These are phyloP conservation scores for Schizophyllum commune DNA, from an alignment of 1,284 basidiomycete genomes.

Conservation along the genomic window DNA sequence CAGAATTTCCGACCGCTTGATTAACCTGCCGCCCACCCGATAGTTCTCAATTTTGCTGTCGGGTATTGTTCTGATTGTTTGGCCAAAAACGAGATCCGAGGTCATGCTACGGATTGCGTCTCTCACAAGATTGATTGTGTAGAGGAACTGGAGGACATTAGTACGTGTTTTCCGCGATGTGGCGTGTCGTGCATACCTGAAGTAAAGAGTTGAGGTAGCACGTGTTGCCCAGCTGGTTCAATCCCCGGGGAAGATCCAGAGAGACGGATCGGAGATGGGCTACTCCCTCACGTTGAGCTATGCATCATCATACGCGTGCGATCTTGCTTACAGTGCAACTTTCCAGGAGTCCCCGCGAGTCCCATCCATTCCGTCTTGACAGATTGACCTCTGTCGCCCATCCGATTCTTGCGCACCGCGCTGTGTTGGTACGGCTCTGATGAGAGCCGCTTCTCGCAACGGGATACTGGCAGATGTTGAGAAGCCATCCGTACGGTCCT, in stretches of 20 bases:
- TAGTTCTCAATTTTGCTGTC: conserved; percentile 76
- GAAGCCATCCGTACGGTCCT: too few relatives aligned
- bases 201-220: conserved; percentile 88
- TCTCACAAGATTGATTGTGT: conserved; percentile 85
- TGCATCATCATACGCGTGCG: too few relatives aligned
- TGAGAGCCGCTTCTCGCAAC: too few relatives aligned
- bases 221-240: conserved; percentile 90
- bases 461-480: too few relatives aligned
- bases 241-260: conserved; percentile 69
- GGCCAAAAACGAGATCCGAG: conserved; percentile 41
- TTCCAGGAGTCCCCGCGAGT: too few relatives aligned
- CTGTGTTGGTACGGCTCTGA: too few relatives aligned
- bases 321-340: too few relatives aligned
- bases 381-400: too few relatives aligned
- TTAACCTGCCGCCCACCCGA: conserved; percentile 79
- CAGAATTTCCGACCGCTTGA: conserved; percentile 72
- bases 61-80: conserved; percentile 63
- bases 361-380: too few relatives aligned
- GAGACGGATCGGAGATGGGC: too few relatives aligned
- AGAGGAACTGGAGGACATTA: conserved; percentile 66
- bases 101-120: conserved; percentile 66
- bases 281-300: too few relatives aligned
- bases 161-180: conserved; percentile 1
- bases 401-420: too few relatives aligned
- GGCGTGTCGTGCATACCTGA: conserved; percentile 39